Evolutionary conservation across 2,329 filamentous ascomycete genomes (phyloP).

Genomic region (Immersiporthe knoxdaviesiana): DNA sequence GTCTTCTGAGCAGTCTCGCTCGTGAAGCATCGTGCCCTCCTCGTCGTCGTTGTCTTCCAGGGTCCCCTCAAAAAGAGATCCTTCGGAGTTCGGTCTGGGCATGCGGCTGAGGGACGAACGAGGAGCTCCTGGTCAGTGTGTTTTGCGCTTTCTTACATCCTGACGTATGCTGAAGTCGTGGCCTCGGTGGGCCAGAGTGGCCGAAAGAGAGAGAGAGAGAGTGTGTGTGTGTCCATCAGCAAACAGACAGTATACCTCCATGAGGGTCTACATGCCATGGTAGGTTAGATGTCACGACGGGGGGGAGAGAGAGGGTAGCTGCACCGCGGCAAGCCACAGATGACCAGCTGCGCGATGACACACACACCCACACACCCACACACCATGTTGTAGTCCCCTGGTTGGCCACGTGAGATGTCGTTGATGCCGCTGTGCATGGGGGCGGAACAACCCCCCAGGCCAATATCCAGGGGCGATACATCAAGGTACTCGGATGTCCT

Average conservation of each 20-base stretch:
- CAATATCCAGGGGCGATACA: neutral
- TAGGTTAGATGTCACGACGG: neutral
- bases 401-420: constrained; percentile 8
- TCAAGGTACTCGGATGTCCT: neutral
- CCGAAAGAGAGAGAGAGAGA: neutral
- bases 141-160: neutral
- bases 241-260: neutral
- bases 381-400: constrained; percentile 1
- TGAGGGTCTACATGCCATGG: neutral
- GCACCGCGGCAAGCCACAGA: constrained; percentile 8
- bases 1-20: neutral
- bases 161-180: constrained; percentile 8
- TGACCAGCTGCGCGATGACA: neutral
- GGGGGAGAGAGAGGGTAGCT: neutral
- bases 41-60: neutral
- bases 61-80: neutral
- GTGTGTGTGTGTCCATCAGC: neutral
- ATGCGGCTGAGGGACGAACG: neutral
- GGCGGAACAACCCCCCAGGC: neutral
- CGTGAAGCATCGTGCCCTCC: neutral
- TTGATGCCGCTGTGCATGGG: neutral
- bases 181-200: constrained; percentile 1
- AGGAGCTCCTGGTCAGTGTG: neutral
- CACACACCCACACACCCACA: neutral
- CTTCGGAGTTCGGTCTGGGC: neutral